A percentile compares a stretch with the other conserved stretches of the same genome.
Conservation (phyloP, 2,329 filamentous ascomycete genomes). For the Colletotrichum paranaense region DNA sequence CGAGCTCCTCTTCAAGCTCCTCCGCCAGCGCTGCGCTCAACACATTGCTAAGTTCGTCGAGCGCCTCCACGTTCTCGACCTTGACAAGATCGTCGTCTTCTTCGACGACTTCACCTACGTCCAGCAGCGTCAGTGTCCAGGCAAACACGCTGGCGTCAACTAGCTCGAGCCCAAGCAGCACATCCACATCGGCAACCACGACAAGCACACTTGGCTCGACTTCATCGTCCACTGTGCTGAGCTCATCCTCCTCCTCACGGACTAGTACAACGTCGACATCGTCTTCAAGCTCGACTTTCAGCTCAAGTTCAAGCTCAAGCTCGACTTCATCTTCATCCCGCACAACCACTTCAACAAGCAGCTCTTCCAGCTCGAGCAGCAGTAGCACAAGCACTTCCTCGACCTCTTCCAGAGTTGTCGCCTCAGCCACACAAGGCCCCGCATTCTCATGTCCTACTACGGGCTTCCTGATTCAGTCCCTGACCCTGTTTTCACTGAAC, state of each 20-base stretch:
- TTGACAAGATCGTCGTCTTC: conserved; percentile 17
- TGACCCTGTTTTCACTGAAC: conserved; percentile 35
- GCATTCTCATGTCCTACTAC: conserved; percentile 28
- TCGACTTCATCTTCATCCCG: not conserved
- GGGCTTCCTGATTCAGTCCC: conserved; percentile 35
- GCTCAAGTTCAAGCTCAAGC: not conserved
- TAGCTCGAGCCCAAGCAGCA: not conserved
- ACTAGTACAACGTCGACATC: not conserved
- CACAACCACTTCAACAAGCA: not conserved
- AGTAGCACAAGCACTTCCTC: not conserved
- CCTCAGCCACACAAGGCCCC: conserved; percentile 15
- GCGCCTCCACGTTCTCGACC: not conserved
- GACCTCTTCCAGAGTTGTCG: not conserved
- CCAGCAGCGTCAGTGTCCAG: not conserved
- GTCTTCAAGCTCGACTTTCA: not conserved
- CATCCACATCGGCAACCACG: not conserved
- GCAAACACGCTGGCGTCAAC: not conserved
- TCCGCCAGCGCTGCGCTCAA: not conserved
- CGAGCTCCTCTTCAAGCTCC: not conserved
- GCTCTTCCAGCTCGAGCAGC: not conserved
- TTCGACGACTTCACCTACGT: not conserved
- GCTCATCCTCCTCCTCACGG: not conserved
- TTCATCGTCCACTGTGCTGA: not conserved
- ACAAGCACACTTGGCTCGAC: not conserved
- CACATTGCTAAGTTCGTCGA: not conserved